Base-by-base conservation (phyloP, 345 rosid genomes). In the Rhodamnia argentea region DNA sequence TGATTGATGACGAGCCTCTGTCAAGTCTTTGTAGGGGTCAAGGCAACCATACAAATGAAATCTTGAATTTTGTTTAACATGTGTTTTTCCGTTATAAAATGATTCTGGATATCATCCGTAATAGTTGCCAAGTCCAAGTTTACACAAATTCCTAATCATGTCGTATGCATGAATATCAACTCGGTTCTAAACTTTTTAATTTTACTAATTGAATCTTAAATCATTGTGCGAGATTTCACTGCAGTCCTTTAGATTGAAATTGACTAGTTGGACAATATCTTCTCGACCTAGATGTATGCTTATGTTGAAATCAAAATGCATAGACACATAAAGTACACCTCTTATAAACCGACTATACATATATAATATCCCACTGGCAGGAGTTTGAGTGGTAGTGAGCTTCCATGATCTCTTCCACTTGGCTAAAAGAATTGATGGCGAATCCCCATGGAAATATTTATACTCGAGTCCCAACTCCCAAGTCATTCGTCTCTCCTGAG, bases 261-360 rank as follows among this genome's bases (percentile, higher is more conserved):
- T 0, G 5, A 15, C 5, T 2, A 0, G 9, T 62, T 0, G 5
- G 1, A 32, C 8, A 62, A 8, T 29, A 1, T 15, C 22, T 27
- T 7, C 0, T 15, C 32, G 22, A 10, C 75, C 22, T 29, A 62
- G 27, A 0, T 62, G 18, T 14, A 29, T 62, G 40, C 22, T 62
- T 62, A 20, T 14, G 32, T 29, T 10, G 12, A 62, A 62, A 29
- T 15, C 1, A 62, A 62, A 27, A 62, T 29, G 42, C 75, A 62
- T 15, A 62, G 3, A 62, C 42, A 15, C 26, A 4, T 1, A 55
- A 8, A 16, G 3, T 7, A 3, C 58, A 1, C 22, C 58, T 55
- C 58, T 4, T 32, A 11, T 32, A 5, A 64, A 64, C 50, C 8
- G 40, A 37, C 8, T 47, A 42, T 42, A 42, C 6, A 4, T 42